A percentile compares a stretch with the other conserved stretches of the same genome.
phyloP scores from a whole-genome alignment of 23 red algal species.

The Gracilariopsis chorda region DNA sequence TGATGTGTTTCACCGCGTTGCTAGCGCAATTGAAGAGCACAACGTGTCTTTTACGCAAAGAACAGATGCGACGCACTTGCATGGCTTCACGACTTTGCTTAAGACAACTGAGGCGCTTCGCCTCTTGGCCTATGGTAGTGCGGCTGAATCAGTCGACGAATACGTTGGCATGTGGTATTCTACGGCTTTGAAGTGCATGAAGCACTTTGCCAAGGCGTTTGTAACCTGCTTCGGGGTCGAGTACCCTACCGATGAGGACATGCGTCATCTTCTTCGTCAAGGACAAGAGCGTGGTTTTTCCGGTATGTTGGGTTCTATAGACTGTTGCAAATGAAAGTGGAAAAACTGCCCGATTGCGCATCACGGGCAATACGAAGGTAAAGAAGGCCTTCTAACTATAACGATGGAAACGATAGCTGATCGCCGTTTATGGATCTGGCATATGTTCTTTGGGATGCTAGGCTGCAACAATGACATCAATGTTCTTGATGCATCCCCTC shows the following conservation, averaged over 20 bases:
- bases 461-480: constrained; percentile 20
- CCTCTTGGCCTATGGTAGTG: constrained; percentile 13
- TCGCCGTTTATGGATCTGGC: not conserved
- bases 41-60: constrained; percentile 1
- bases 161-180: not conserved
- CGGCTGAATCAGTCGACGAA: constrained; percentile 20
- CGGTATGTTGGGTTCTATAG: constrained; percentile 6
- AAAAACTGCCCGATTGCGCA: constrained; percentile 25
- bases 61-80: not conserved
- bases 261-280: not conserved
- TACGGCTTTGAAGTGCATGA: not conserved
- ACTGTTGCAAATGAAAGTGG: constrained; percentile 7
- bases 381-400: not conserved
- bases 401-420: not conserved
- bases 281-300: not conserved
- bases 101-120: not conserved
- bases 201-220: too few relatives aligned
- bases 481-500: not conserved
- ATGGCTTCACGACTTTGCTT: not conserved
- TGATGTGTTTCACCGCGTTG: not conserved
- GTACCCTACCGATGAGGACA: not conserved
- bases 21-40: not conserved
- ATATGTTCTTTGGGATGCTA: not conserved
- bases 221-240: not conserved
- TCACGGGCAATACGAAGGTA: constrained; percentile 11